A percentile compares a stretch with the other conserved stretches of the same genome.
phyloP scores from a whole-genome alignment of 2,329 filamentous ascomycete genomes.

The Aureobasidium pullulans region DNA sequence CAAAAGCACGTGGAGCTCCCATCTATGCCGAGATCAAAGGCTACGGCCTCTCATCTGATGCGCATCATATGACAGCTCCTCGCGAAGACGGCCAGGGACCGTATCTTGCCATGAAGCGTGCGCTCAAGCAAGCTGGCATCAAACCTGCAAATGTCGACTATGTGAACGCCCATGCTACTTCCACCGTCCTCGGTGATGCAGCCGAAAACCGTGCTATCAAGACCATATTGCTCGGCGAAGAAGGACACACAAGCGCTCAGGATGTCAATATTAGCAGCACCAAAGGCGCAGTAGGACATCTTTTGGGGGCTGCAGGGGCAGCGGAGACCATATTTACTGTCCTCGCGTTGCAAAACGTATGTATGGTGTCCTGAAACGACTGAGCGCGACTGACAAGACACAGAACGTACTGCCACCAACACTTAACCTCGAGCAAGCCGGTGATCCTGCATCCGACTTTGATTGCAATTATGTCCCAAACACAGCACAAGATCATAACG shows the following conservation, averaged over 20 bases:
- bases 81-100: constrained; percentile 76
- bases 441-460: constrained; percentile 52
- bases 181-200: constrained; percentile 74
- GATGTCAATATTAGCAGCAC: constrained; percentile 83
- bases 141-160: constrained; percentile 71
- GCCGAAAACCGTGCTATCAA: constrained; percentile 83
- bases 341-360: constrained; percentile 68
- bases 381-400: neutral
- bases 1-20: constrained; percentile 64
- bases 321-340: constrained; percentile 83
- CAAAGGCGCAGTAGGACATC: constrained; percentile 85
- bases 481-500: constrained; percentile 58
- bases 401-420: constrained; percentile 80
- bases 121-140: constrained; percentile 64
- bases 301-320: constrained; percentile 84
- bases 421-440: constrained; percentile 65
- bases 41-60: constrained; percentile 86
- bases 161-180: constrained; percentile 92
- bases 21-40: constrained; percentile 87
- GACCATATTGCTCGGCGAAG: constrained; percentile 64
- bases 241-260: constrained; percentile 54
- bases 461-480: constrained; percentile 80
- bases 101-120: constrained; percentile 74
- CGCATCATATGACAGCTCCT: constrained; percentile 88
- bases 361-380: constrained; percentile 23